phyloP scores from a whole-genome alignment of 2,329 filamentous ascomycete species.

The Cercospora canescens region DNA sequence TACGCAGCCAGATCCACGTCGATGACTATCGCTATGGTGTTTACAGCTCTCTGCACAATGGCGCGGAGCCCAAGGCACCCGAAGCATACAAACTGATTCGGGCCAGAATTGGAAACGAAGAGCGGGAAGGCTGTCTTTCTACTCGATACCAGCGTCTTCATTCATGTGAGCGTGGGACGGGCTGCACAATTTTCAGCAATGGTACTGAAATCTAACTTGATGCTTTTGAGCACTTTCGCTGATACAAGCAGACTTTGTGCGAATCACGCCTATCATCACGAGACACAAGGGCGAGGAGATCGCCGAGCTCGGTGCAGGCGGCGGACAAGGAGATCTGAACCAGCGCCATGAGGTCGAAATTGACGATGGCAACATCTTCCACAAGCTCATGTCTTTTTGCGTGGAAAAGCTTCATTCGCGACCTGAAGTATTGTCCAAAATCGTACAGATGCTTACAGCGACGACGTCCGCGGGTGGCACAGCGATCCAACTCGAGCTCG shows the following conservation, averaged over 20 bases:
- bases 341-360: conserved; percentile 67
- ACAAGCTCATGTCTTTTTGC: conserved; percentile 57
- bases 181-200: conserved; percentile 54
- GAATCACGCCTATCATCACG: conserved; percentile 76
- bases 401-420: conserved; percentile 38
- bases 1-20: conserved; percentile 74
- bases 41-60: conserved; percentile 61
- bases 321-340: conserved; percentile 74
- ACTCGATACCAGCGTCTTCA: conserved; percentile 65
- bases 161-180: conserved; percentile 76
- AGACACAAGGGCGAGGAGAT: conserved; percentile 58
- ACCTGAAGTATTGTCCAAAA: conserved; percentile 36
- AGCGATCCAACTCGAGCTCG: conserved; percentile 26
- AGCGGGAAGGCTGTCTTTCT: conserved; percentile 72
- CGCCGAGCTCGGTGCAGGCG: conserved; percentile 73
- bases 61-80: conserved; percentile 42
- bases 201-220: conserved; percentile 15
- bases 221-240: conserved; percentile 14
- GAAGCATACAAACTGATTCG: conserved; percentile 71
- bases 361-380: conserved; percentile 48
- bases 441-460: conserved; percentile 38
- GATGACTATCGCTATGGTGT: conserved; percentile 76
- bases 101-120: conserved; percentile 71
- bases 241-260: conserved; percentile 57
- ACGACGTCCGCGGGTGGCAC: conserved; percentile 22